Base-by-base conservation (phyloP, 805 yeast species). In the Schwanniomyces sp. region DNA sequence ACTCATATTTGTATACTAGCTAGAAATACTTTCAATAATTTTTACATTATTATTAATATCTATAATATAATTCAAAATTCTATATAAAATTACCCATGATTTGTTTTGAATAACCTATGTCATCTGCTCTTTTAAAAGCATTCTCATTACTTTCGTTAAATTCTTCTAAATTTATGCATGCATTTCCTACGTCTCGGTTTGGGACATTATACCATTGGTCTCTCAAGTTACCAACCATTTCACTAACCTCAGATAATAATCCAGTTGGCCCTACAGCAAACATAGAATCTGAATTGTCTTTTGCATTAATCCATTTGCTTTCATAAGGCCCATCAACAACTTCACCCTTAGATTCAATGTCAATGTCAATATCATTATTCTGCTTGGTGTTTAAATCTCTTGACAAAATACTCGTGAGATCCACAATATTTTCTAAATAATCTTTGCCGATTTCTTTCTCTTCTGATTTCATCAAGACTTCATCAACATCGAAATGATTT, bases 221-320 rank as follows among this genome's bases (percentile, higher is more conserved):
- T 49, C 67, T 66, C 45, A 80, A 66, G 43, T 67, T 72, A 12
- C 78, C 82, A 34, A 81, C 67, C 67, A 79, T 69, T 47, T 83
- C 89, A 37, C 84, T 78, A 5, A 85, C 78, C 16, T 86, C 83
- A 18, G 84, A 76, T 17, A 86, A 67, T 71, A 85, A 69, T 0
- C 91, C 91, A 0, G 91, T 81, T 0, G 91, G 88, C 0, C 91
- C 91, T 34, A 83, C 85, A 1, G 70, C 67, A 59, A 69, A 63
- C 68, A 73, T 56, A 2, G 76, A 64, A 14, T 67, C 76, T 6
- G 63, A 62, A 40, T 72, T 70, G 36, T 69, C 74, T 27, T 65
- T 60, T 29, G 64, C 49, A 48, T 81, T 76, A 25, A 84, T 70
- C 90, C 91, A 85, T 17, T 68, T 59, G 50, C 70, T 70, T 38